Percentiles rank a stretch among this genome's conserved stretches.
Evolutionary conservation across 2,329 filamentous ascomycete species (phyloP).

Genomic region (Chrysoporthe cubensis): DNA sequence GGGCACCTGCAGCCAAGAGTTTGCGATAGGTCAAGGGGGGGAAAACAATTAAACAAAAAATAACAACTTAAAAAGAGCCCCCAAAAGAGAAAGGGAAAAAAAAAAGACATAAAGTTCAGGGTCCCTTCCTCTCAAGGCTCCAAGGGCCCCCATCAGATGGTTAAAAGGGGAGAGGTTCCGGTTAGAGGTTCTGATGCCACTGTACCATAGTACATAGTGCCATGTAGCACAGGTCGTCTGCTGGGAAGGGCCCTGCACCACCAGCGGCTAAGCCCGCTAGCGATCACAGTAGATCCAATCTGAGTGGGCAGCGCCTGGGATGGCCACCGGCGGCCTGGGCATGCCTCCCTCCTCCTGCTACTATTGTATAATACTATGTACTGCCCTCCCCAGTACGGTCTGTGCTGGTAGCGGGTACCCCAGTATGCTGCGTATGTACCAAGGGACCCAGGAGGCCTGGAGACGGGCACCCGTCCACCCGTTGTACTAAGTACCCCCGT

Average conservation of each 20-base stretch:
- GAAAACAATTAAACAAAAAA: not conserved
- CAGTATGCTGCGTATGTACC: no score
- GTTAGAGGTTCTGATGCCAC: constrained; percentile 1
- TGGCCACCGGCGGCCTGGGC: not conserved
- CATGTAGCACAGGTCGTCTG: not conserved
- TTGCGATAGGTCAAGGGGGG: not conserved
- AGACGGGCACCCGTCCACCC: not conserved
- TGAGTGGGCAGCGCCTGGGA: not conserved
- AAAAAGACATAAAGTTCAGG: not conserved
- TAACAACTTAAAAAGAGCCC: not conserved
- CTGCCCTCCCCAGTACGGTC: no score
- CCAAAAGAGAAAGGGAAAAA: not conserved
- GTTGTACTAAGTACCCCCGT: not conserved
- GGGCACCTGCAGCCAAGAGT: not conserved
- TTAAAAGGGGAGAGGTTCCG: constrained; percentile 10
- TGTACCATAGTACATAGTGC: no score
- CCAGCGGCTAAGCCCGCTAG: constrained; percentile 9
- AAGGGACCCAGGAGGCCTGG: not conserved
- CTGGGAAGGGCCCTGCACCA: constrained; percentile 8
- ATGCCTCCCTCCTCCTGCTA: no score
- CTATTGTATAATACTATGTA: no score
- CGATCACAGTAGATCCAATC: not conserved
- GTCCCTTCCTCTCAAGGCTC: not conserved
- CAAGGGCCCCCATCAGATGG: not conserved
- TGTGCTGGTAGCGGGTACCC: no score